Conservation (phyloP, 192 early-diverging fungal genomes). For the Rhizophagus sp. region DNA sequence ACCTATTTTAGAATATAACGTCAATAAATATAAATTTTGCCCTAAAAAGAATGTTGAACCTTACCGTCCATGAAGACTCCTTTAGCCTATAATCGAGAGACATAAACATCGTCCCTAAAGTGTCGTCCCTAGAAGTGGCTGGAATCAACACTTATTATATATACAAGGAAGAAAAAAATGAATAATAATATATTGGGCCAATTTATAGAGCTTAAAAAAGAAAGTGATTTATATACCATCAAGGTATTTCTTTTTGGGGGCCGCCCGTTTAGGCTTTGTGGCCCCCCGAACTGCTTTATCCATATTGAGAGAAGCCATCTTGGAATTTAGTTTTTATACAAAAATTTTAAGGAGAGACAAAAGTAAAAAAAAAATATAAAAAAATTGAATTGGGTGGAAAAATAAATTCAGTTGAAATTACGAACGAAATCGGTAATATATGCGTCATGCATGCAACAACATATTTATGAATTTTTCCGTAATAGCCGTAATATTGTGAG, state of each 20-base stretch:
- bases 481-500: no score
- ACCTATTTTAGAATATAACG: neutral
- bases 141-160: neutral
- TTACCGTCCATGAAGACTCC: slow-evolving; percentile 68
- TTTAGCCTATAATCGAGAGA: slow-evolving; percentile 45
- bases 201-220: neutral
- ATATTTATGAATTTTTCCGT: no score
- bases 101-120: slow-evolving; percentile 55
- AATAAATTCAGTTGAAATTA: no score
- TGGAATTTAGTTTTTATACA: neutral
- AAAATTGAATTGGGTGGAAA: no score
- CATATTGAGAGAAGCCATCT: slow-evolving; percentile 34
- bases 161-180: neutral
- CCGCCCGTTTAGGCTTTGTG: slow-evolving; percentile 81
- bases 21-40: neutral
- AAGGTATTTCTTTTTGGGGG: slow-evolving; percentile 97
- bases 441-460: no score
- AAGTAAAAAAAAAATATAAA: neutral
- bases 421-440: no score
- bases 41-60: neutral
- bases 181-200: neutral
- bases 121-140: neutral
- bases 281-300: slow-evolving; percentile 71
- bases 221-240: slow-evolving; percentile 42
- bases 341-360: neutral